Percentiles rank a stretch among this genome's conserved stretches.
phyloP scores from a whole-genome alignment of 208 protist genomes.

The Kentomonas sorsogonicus region DNA sequence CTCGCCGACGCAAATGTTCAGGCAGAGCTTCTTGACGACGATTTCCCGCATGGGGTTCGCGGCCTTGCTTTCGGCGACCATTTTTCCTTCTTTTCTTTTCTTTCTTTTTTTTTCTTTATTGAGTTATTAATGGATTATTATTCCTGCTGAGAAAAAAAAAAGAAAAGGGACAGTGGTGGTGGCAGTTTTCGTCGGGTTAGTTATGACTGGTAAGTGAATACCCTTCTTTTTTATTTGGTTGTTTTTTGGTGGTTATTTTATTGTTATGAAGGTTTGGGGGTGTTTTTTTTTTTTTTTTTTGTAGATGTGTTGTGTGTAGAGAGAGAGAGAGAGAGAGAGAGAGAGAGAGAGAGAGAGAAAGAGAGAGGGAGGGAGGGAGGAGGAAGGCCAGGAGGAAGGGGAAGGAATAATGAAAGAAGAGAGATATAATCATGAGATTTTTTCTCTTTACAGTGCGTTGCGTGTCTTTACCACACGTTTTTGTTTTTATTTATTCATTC shows the following conservation, averaged over 20 bases:
- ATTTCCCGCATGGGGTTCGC: conserved; percentile 97
- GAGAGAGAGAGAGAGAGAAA: not conserved
- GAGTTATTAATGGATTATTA: not conserved
- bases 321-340: not conserved
- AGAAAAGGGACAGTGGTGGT: conserved; percentile 9
- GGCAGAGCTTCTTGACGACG: conserved; percentile 97
- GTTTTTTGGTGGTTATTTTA: not conserved
- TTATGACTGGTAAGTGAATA: too few species aligned
- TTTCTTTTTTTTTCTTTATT: conserved; percentile 18
- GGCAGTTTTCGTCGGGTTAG: too few species aligned
- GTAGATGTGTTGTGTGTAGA: conserved; percentile 3
- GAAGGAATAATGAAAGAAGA: conserved; percentile 10
- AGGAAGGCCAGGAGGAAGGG: too few species aligned
- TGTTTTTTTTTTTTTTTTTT: not conserved
- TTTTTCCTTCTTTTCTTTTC: conserved; percentile 12
- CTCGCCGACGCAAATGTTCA: conserved; percentile 99
- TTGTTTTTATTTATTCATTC: not conserved
- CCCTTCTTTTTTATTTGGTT: conserved; percentile 7
- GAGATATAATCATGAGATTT: not conserved
- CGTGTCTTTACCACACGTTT: not conserved
- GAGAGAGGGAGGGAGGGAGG: conserved; percentile 9
- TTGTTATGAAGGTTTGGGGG: conserved; percentile 1
- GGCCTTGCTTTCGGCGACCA: conserved; percentile 67
- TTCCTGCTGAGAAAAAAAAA: conserved; percentile 1
- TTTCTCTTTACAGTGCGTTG: not conserved